Percentiles rank a stretch among this genome's conserved stretches.
Conservation (phyloP, 2,329 filamentous ascomycete genomes). For the Fonsecaea pedrosoi region DNA sequence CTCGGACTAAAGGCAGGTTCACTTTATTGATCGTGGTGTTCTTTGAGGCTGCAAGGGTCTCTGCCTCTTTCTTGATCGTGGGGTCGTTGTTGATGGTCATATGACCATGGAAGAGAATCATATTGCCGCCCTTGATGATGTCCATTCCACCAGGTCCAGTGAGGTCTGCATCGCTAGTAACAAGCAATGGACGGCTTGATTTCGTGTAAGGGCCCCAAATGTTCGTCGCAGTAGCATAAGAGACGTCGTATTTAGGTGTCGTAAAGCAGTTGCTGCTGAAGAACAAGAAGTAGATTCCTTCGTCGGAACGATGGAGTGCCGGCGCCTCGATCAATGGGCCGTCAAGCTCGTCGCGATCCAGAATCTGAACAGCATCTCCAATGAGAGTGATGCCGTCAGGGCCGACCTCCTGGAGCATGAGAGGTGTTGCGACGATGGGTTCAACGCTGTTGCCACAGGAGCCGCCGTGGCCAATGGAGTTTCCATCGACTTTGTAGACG, state of each 20-base stretch:
- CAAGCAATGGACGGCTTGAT: constrained; percentile 45
- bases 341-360: constrained; percentile 69
- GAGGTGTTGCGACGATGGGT: constrained; percentile 47
- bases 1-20: constrained; percentile 32
- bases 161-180: constrained; percentile 43
- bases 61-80: constrained; percentile 21
- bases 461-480: constrained; percentile 58
- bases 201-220: constrained; percentile 50
- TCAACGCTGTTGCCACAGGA: constrained; percentile 55
- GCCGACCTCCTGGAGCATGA: constrained; percentile 50
- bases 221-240: constrained; percentile 60
- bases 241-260: constrained; percentile 63
- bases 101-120: constrained; percentile 39
- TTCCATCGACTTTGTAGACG: constrained; percentile 72
- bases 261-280: constrained; percentile 68
- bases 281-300: constrained; percentile 65
- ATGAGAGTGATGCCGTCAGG: constrained; percentile 60
- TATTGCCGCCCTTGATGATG: constrained; percentile 36
- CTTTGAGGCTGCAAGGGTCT: constrained; percentile 19
- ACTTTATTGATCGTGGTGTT: constrained; percentile 27
- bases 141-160: constrained; percentile 39
- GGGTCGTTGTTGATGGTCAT: constrained; percentile 36
- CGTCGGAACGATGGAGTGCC: constrained; percentile 50
- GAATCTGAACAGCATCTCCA: constrained; percentile 62
- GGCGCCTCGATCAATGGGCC: constrained; percentile 70